phyloP scores from a whole-genome alignment of 148 eudicot genomes.

The Talinum fruticosum region DNA sequence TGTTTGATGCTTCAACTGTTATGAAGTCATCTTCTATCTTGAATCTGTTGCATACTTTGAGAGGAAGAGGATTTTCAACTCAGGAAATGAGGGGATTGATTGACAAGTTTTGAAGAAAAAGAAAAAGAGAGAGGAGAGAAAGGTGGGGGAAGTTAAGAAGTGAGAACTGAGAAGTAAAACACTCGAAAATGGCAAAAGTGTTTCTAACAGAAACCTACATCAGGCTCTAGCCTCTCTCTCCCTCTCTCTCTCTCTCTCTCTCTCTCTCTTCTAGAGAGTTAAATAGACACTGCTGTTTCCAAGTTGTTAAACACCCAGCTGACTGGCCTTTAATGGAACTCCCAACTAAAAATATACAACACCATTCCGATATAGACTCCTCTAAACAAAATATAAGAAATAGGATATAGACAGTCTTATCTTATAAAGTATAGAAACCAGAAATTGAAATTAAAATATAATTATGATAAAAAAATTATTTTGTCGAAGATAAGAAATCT shows the following conservation, averaged over 20 bases:
- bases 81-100: conserved; percentile 22
- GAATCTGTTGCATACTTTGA: conserved; percentile 14
- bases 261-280: conserved; percentile 5
- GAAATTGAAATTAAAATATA: too few species aligned
- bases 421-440: too few species aligned
- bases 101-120: conserved; percentile 15
- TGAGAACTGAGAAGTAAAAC: background rate
- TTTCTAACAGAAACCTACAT: conserved; percentile 21
- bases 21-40: conserved; percentile 28
- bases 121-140: background rate
- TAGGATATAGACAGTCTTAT: too few species aligned
- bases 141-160: conserved; percentile 3
- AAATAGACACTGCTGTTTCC: conserved; percentile 15
- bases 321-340: background rate
- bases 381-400: too few species aligned
- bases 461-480: too few species aligned
- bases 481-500: too few species aligned
- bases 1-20: conserved; percentile 20
- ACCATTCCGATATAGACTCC: too few species aligned
- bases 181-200: conserved; percentile 5
- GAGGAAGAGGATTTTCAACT: background rate
- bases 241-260: background rate
- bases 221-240: background rate
- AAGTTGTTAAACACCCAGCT: conserved; percentile 9
- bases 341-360: background rate